Conservation (phyloP, 73 alveolate genomes). For the Paramecium pentaurelia region DNA sequence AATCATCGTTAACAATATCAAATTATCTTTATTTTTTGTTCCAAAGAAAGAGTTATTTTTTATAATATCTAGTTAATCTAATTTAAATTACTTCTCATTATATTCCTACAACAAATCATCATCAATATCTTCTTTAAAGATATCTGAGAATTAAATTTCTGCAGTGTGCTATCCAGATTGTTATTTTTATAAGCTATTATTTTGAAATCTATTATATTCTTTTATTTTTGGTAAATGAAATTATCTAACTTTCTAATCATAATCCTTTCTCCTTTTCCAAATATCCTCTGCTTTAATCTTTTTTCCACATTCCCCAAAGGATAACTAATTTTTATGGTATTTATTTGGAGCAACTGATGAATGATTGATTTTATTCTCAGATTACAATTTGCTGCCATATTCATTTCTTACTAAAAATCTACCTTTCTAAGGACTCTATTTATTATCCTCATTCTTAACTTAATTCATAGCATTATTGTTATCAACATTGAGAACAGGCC, state of each 20-base stretch:
- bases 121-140: background rate
- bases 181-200: background rate
- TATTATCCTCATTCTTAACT: background rate
- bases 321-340: background rate
- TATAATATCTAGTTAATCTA: background rate
- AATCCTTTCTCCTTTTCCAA: conserved; percentile 23
- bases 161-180: background rate
- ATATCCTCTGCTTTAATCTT: conserved; percentile 5
- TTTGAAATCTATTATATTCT: conserved; percentile 18
- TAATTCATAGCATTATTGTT: background rate
- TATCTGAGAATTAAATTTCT: background rate
- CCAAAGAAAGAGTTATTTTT: background rate
- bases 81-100: background rate
- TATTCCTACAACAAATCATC: background rate
- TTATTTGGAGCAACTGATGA: background rate
- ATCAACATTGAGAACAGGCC: background rate
- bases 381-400: background rate
- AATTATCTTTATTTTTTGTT: background rate
- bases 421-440: background rate
- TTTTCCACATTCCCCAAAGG: background rate
- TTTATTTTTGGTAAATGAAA: conserved; percentile 28
- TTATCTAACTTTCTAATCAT: background rate
- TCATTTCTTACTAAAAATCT: background rate
- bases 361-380: background rate
- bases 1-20: background rate